Conservation (phyloP, 2,329 filamentous ascomycete species). For the Phialemoniopsis sp. region DNA sequence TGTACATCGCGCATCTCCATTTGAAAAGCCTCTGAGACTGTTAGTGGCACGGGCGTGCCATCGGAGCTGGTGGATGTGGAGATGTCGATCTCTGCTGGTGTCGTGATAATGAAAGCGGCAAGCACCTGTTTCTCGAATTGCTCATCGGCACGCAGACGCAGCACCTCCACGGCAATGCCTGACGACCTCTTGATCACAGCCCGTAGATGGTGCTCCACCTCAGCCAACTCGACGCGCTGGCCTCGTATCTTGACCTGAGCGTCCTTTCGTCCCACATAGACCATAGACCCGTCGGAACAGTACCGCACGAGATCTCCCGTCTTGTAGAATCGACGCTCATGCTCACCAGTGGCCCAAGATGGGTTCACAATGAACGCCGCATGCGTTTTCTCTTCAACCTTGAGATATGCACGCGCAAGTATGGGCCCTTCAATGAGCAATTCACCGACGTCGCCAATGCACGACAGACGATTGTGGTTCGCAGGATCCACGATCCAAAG, state of each 20-base stretch:
- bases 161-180: too few relatives aligned
- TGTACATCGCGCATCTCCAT: too few relatives aligned
- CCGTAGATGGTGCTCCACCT: slow-evolving; percentile 5
- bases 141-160: too few relatives aligned
- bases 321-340: slow-evolving; percentile 24
- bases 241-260: slow-evolving; percentile 52
- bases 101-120: too few relatives aligned
- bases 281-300: slow-evolving; percentile 22
- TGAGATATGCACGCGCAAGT: slow-evolving; percentile 40
- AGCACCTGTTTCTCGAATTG: too few relatives aligned
- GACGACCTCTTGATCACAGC: too few relatives aligned
- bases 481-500: slow-evolving; percentile 20
- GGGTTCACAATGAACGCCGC: slow-evolving; percentile 17
- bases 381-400: slow-evolving; percentile 27
- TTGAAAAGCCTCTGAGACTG: too few relatives aligned
- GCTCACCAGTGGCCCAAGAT: too few relatives aligned
- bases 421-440: slow-evolving; percentile 12
- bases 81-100: too few relatives aligned
- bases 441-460: slow-evolving; percentile 12
- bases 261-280: slow-evolving; percentile 46
- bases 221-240: slow-evolving; percentile 41
- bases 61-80: too few relatives aligned
- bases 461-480: slow-evolving; percentile 10
- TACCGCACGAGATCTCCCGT: slow-evolving; percentile 34
- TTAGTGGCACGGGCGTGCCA: too few relatives aligned